phyloP scores from a whole-genome alignment of 2,329 filamentous ascomycete species.

The Botrytis galanthina region DNA sequence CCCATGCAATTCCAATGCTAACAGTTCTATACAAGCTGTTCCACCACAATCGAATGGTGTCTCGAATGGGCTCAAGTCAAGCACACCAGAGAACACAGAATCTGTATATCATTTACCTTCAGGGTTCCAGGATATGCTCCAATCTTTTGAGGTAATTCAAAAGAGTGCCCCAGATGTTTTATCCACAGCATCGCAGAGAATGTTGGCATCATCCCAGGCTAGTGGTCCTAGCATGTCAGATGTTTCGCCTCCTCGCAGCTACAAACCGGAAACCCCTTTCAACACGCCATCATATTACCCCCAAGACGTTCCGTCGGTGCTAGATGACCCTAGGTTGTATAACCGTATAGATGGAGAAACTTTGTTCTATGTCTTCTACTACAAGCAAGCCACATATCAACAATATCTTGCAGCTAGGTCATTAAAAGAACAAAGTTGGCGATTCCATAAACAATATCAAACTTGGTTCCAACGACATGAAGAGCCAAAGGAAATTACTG shows the following conservation, averaged over 20 bases:
- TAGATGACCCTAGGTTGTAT: conserved; percentile 88
- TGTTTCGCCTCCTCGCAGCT: conserved; percentile 77
- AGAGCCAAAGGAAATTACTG: conserved; percentile 96
- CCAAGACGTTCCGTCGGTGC: conserved; percentile 85
- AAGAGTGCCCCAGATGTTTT: conserved; percentile 38
- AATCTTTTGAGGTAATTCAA: conserved; percentile 79
- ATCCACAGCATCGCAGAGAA: conserved; percentile 65
- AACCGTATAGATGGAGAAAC: conserved; percentile 90
- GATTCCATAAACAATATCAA: conserved; percentile 99
- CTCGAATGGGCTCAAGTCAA: conserved; percentile 50
- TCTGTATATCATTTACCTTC: conserved; percentile 91
- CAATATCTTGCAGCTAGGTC: conserved; percentile 94
- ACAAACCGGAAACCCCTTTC: conserved; percentile 79
- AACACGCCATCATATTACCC: conserved; percentile 82
- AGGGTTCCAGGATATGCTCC: conserved; percentile 83
- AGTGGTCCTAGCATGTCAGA: conserved; percentile 72
- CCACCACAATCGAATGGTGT: conserved; percentile 41
- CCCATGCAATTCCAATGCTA: conserved; percentile 22
- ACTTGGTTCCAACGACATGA: conserved; percentile 99
- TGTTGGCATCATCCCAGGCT: conserved; percentile 73
- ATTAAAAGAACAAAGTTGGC: conserved; percentile 97
- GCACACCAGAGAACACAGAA: conserved; percentile 51
- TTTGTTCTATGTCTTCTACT: conserved; percentile 98
- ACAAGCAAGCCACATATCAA: conserved; percentile 93
- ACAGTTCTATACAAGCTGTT: conserved; percentile 22